Evolutionary conservation across 371 early-diverging fungal genomes (phyloP).

Genomic region (Mucor saturninus): DNA sequence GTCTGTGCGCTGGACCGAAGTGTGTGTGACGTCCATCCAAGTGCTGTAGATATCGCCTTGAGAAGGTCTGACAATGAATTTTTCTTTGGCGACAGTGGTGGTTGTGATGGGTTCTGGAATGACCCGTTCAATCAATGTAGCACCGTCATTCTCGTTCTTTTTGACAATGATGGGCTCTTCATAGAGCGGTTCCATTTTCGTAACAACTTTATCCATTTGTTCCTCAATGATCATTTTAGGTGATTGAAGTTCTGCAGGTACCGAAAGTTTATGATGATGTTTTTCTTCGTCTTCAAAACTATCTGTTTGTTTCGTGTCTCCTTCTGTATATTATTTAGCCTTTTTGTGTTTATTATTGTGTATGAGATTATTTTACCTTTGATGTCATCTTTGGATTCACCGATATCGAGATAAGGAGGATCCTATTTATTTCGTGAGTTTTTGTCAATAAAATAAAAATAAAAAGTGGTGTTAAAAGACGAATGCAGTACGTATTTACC

Average conservation of each 20-base stretch:
- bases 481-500: conserved; percentile 14
- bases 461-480: too few relatives aligned
- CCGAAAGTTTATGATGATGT: conserved; percentile 18
- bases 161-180: conserved; percentile 21
- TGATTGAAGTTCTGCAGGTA: conserved; percentile 50
- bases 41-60: conserved; percentile 43
- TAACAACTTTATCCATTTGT: conserved; percentile 53
- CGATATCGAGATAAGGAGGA: conserved; percentile 53
- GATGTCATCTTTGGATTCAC: conserved; percentile 21
- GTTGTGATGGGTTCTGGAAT: conserved; percentile 50
- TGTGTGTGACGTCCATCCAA: conserved; percentile 53
- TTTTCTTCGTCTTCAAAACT: conserved; percentile 56
- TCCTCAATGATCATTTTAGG: conserved; percentile 60
- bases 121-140: conserved; percentile 41
- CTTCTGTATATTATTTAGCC: neutral
- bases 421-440: conserved; percentile 28
- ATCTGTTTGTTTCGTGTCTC: conserved; percentile 21
- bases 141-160: conserved; percentile 31
- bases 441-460: neutral
- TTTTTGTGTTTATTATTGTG: too few relatives aligned
- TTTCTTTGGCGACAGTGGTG: conserved; percentile 51
- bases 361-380: neutral
- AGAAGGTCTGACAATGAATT: conserved; percentile 53
- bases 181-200: conserved; percentile 35
- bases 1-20: conserved; percentile 28